phyloP scores from a whole-genome alignment of 768 basidiomycete species.

The Macrocybe gigantea region DNA sequence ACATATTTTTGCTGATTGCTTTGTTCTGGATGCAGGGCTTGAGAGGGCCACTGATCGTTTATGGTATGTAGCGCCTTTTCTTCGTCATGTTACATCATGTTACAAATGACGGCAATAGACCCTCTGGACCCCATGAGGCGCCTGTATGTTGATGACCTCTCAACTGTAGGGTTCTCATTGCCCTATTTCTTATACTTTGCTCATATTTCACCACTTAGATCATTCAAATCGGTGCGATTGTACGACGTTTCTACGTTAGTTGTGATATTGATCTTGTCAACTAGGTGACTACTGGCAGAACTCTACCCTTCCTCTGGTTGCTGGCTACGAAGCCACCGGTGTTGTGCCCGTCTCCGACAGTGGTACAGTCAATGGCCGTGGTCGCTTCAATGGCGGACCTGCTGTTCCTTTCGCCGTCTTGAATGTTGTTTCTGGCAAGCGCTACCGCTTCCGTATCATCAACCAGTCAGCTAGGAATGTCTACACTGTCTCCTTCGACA shows the following conservation, averaged over 20 bases:
- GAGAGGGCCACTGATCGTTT: constrained; percentile 21
- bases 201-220: constrained; percentile 6
- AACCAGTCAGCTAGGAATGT: constrained; percentile 34
- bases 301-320: constrained; percentile 20
- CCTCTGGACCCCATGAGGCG: constrained; percentile 6
- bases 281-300: constrained; percentile 40
- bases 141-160: constrained; percentile 14
- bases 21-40: constrained; percentile 11
- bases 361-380: constrained; percentile 41
- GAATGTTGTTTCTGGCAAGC: constrained; percentile 32
- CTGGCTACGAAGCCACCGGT: constrained; percentile 17
- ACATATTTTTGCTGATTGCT: background rate
- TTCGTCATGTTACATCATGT: background rate
- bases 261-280: constrained; percentile 19
- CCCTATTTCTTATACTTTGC: background rate
- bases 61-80: constrained; percentile 9
- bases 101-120: constrained; percentile 7
- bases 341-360: constrained; percentile 28
- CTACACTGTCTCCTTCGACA: constrained; percentile 26
- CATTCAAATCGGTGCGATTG: constrained; percentile 14
- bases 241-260: background rate
- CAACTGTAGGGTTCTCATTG: constrained; percentile 5
- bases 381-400: constrained; percentile 37
- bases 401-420: constrained; percentile 29
- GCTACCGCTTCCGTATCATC: constrained; percentile 47